Percentiles rank a stretch among this genome's conserved stretches.
Evolutionary conservation across 371 early-diverging fungal genomes (phyloP).

Genomic region (Mortierella polycephala): DNA sequence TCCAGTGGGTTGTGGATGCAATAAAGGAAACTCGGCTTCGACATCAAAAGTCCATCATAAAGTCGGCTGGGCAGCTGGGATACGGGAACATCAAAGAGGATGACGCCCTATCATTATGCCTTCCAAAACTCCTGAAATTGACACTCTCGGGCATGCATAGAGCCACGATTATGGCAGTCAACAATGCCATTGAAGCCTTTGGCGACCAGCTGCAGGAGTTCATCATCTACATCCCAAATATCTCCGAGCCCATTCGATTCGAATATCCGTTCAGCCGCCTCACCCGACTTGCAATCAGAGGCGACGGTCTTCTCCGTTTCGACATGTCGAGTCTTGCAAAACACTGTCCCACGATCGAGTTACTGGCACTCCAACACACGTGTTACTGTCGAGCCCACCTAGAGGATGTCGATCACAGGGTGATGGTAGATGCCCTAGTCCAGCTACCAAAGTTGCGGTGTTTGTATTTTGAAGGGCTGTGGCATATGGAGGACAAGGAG

Average conservation of each 20-base stretch:
- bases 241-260: background rate
- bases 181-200: slow-evolving; percentile 21
- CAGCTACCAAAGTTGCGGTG: slow-evolving; percentile 10
- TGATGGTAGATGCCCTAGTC: slow-evolving; percentile 2
- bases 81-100: background rate
- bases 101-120: slow-evolving; percentile 1
- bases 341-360: slow-evolving; percentile 25
- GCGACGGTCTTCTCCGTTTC: background rate
- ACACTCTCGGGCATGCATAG: background rate
- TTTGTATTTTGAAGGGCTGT: slow-evolving; percentile 29
- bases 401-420: background rate
- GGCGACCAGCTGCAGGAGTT: slow-evolving; percentile 35
- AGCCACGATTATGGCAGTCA: background rate
- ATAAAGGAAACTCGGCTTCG: slow-evolving; percentile 3
- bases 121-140: slow-evolving; percentile 20
- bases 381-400: background rate
- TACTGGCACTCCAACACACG: slow-evolving; percentile 14
- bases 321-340: slow-evolving; percentile 7
- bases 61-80: too few relatives aligned
- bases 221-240: background rate
- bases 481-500: slow-evolving; percentile 4
- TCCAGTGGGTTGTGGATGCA: slow-evolving; percentile 23
- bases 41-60: background rate
- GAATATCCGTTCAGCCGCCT: slow-evolving; percentile 15
- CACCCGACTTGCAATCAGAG: slow-evolving; percentile 21